Evolutionary conservation across 1,284 basidiomycete species (phyloP).

Genomic region (Sanghuangporus sanghuang): DNA sequence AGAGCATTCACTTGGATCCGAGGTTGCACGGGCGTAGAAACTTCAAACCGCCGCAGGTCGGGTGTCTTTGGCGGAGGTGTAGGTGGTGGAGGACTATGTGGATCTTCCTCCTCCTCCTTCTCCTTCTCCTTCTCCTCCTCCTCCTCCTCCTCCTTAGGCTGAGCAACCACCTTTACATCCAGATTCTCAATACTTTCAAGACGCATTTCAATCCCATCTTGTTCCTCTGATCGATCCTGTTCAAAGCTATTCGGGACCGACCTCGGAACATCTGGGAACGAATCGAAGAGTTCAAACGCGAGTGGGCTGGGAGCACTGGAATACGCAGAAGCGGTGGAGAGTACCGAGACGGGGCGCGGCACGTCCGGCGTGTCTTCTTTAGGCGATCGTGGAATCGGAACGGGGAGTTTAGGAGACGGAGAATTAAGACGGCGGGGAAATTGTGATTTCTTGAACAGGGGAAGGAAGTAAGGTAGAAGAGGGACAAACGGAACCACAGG

Average conservation of each 20-base stretch:
- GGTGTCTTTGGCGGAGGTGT: constrained; percentile 14
- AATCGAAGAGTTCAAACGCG: constrained; percentile 14
- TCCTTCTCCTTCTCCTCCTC: background rate
- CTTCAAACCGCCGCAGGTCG: background rate
- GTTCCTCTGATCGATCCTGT: background rate
- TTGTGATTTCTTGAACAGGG: background rate
- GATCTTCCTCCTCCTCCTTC: background rate
- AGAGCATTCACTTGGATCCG: background rate
- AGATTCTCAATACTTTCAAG: background rate
- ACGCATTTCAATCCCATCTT: background rate
- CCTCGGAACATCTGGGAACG: constrained; percentile 15
- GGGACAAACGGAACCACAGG: background rate
- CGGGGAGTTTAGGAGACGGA: background rate
- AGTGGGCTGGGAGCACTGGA: constrained; percentile 7
- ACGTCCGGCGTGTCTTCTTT: constrained; percentile 2
- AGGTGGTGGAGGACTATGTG: constrained; percentile 7
- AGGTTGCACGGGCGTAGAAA: background rate
- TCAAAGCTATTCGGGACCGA: background rate
- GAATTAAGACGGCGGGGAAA: background rate
- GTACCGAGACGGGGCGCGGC: constrained; percentile 11
- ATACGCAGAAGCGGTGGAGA: constrained; percentile 6
- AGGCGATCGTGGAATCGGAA: background rate
- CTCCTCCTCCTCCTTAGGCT: background rate
- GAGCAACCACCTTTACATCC: background rate
- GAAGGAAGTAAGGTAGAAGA: background rate